A percentile compares a stretch with the other conserved stretches of the same genome.
Evolutionary conservation across 2,329 filamentous ascomycete species (phyloP).

Genomic region (Apiospora koreana): DNA sequence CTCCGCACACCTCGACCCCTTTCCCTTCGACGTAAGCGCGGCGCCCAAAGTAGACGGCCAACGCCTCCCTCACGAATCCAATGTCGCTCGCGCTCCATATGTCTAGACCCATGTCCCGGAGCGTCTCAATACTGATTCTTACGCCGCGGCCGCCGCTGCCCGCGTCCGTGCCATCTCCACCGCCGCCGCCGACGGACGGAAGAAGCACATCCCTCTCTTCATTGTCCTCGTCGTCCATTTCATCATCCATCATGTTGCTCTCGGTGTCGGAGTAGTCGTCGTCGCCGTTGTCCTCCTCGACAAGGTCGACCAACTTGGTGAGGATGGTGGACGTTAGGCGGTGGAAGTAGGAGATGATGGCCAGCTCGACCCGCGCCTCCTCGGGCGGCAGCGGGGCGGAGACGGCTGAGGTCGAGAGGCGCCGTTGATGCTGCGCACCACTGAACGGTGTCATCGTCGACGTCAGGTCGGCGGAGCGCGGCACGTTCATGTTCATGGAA

Average conservation of each 20-base stretch:
- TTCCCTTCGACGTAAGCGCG: constrained; percentile 65
- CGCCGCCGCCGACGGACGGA: neutral
- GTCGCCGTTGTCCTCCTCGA: constrained; percentile 25
- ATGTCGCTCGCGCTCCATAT: constrained; percentile 73
- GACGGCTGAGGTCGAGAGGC: constrained; percentile 23
- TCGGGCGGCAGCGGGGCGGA: constrained; percentile 28
- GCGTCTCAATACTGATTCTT: constrained; percentile 62
- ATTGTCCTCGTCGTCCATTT: constrained; percentile 37
- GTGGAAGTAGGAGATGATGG: constrained; percentile 81
- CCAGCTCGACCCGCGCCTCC: constrained; percentile 61
- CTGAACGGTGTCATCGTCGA: constrained; percentile 42
- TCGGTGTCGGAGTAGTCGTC: neutral
- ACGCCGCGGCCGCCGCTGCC: constrained; percentile 43
- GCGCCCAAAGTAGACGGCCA: constrained; percentile 66
- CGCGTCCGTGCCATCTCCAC: constrained; percentile 31
- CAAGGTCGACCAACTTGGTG: constrained; percentile 51
- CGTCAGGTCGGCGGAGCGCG: constrained; percentile 34
- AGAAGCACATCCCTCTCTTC: constrained; percentile 28
- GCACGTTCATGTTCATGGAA: constrained; percentile 30
- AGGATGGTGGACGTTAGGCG: constrained; percentile 70
- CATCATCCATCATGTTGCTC: neutral
- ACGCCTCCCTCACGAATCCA: constrained; percentile 65
- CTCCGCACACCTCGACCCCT: constrained; percentile 73
- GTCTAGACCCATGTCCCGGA: constrained; percentile 75
- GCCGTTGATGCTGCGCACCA: constrained; percentile 45